Evolutionary conservation across 805 yeast species (phyloP).

Genomic region (Kockiozyma suomiensis): DNA sequence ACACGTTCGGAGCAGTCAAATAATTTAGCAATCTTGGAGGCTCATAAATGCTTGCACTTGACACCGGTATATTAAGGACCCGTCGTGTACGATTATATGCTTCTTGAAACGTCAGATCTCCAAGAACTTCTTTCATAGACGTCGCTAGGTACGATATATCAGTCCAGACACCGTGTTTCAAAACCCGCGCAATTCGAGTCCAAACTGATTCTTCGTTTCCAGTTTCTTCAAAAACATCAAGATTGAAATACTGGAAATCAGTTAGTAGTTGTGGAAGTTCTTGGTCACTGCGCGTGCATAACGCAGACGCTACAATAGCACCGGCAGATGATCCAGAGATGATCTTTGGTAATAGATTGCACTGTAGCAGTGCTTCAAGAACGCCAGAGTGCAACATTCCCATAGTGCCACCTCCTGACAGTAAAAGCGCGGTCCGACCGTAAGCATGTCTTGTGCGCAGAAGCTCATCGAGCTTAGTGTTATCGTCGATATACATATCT

Average conservation of each 20-base stretch:
- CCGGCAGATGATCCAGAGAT: slow-evolving; percentile 97
- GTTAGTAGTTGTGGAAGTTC: slow-evolving; percentile 59
- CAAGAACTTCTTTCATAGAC: slow-evolving; percentile 78
- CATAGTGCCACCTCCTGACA: slow-evolving; percentile 94
- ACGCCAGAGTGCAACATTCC: slow-evolving; percentile 95
- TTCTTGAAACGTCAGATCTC: slow-evolving; percentile 90
- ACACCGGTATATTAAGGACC: slow-evolving; percentile 90
- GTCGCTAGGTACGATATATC: slow-evolving; percentile 70
- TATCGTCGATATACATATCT: slow-evolving; percentile 54
- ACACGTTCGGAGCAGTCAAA: slow-evolving; percentile 89
- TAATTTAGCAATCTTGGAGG: slow-evolving; percentile 87
- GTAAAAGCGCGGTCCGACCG: slow-evolving; percentile 92
- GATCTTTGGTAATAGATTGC: slow-evolving; percentile 77
- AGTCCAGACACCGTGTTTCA: slow-evolving; percentile 88
- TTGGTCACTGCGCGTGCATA: slow-evolving; percentile 76
- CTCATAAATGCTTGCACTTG: slow-evolving; percentile 87
- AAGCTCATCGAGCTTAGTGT: slow-evolving; percentile 72
- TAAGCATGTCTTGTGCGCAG: slow-evolving; percentile 87
- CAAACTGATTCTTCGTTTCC: slow-evolving; percentile 57
- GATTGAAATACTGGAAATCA: slow-evolving; percentile 45
- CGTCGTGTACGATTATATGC: slow-evolving; percentile 93
- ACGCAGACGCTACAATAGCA: slow-evolving; percentile 85
- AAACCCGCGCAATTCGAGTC: slow-evolving; percentile 58
- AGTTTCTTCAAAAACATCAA: slow-evolving; percentile 59
- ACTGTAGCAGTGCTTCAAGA: slow-evolving; percentile 71